These are phyloP conservation scores for Anastatica hierochuntica DNA, from an alignment of 345 rosid genomes.

Conservation along the genomic window DNA sequence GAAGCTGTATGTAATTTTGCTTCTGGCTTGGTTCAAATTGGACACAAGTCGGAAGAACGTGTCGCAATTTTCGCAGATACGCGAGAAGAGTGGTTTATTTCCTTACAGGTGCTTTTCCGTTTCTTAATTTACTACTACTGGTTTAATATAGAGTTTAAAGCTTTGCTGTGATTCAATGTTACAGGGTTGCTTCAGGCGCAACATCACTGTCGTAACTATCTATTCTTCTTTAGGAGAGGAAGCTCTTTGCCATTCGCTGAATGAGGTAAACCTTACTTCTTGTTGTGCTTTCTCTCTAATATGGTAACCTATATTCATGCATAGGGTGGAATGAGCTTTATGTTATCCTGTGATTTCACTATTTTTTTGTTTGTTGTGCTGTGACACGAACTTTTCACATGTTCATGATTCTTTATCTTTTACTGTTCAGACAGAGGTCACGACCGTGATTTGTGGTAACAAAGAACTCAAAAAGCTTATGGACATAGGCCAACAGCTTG, in stretches of 20 bases:
- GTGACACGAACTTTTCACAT: not conserved
- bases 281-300: conserved; percentile 9
- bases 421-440: conserved; percentile 70
- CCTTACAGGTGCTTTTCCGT: conserved; percentile 97
- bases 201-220: conserved; percentile 81
- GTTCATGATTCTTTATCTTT: conserved; percentile 2
- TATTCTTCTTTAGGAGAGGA: conserved; percentile 93
- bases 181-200: conserved; percentile 90
- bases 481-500: conserved; percentile 81
- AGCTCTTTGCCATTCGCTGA: conserved; percentile 90
- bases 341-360: not conserved
- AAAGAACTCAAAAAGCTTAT: conserved; percentile 80
- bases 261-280: conserved; percentile 55
- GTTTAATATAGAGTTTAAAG: not conserved
- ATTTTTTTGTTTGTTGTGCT: not conserved
- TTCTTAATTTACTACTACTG: too few species aligned
- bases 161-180: conserved; percentile 8
- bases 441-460: conserved; percentile 81
- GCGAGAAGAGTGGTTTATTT: conserved; percentile 89
- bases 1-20: conserved; percentile 60
- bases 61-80: conserved; percentile 96
- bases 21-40: conserved; percentile 72
- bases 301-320: not conserved
- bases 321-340: too few species aligned
- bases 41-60: conserved; percentile 63